Evolutionary conservation across 805 yeast genomes (phyloP).

Genomic region (Starmerella stigmatis): DNA sequence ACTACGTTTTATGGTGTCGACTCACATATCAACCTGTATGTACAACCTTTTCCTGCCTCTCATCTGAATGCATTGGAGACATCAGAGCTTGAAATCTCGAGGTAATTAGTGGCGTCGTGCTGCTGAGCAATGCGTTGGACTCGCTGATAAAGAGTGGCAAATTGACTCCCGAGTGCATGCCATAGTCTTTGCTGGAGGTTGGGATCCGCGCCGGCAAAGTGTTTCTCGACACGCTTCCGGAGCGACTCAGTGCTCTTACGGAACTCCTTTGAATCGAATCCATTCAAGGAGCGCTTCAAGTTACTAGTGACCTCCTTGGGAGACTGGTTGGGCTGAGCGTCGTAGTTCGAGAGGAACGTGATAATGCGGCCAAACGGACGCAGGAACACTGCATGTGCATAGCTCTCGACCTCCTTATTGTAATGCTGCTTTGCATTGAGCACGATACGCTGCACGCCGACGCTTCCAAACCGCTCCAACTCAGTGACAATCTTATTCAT

Average conservation of each 20-base stretch:
- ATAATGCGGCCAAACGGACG: constrained; percentile 58
- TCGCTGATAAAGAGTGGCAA: constrained; percentile 44
- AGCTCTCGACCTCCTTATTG: constrained; percentile 33
- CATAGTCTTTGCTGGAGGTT: constrained; percentile 37
- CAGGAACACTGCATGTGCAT: constrained; percentile 39
- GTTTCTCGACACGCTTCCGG: constrained; percentile 45
- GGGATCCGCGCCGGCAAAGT: constrained; percentile 33
- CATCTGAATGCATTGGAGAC: constrained; percentile 13
- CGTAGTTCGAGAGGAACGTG: constrained; percentile 55
- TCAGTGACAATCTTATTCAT: constrained; percentile 39
- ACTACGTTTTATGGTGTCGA: too few species aligned
- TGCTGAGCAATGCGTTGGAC: constrained; percentile 47
- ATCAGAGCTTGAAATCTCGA: constrained; percentile 20
- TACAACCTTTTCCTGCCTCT: too few species aligned
- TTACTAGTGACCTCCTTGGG: constrained; percentile 31
- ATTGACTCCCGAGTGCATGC: constrained; percentile 58
- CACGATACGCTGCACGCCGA: constrained; percentile 21
- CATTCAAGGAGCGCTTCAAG: constrained; percentile 45
- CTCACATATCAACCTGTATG: too few species aligned
- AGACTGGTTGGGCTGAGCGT: constrained; percentile 32
- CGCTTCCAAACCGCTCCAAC: constrained; percentile 21
- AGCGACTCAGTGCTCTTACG: constrained; percentile 44
- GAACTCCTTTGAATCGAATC: constrained; percentile 52
- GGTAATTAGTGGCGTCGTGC: constrained; percentile 35
- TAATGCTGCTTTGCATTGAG: constrained; percentile 27